Evolutionary conservation across 208 protist species (phyloP).

Genomic region (Paratrypanosoma confusum): DNA sequence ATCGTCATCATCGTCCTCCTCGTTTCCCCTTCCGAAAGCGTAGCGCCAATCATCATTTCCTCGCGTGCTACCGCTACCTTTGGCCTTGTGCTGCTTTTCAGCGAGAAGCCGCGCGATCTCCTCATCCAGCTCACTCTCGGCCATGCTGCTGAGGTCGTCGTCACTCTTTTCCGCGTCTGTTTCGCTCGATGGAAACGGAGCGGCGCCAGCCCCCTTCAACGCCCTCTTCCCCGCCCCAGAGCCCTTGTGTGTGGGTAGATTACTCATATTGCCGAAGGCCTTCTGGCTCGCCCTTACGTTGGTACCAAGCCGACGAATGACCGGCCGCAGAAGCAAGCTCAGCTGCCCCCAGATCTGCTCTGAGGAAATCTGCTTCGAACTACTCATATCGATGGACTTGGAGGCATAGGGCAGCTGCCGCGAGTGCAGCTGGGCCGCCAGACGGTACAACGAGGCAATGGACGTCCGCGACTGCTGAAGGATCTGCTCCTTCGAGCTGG

Average conservation of each 20-base stretch:
- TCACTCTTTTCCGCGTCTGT: slow-evolving; percentile 1
- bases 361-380: slow-evolving; percentile 47
- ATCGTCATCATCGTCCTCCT: slow-evolving; percentile 13
- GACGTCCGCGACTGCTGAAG: slow-evolving; percentile 35
- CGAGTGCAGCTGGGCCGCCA: slow-evolving; percentile 73
- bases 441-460: slow-evolving; percentile 55
- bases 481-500: no score
- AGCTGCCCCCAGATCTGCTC: slow-evolving; percentile 87
- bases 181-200: not conserved
- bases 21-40: slow-evolving; percentile 60
- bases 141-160: slow-evolving; percentile 27
- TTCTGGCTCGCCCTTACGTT: slow-evolving; percentile 40
- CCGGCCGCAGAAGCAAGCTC: slow-evolving; percentile 61
- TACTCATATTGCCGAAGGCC: slow-evolving; percentile 12
- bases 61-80: slow-evolving; percentile 15
- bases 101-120: slow-evolving; percentile 55
- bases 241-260: not conserved
- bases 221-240: not conserved
- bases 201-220: not conserved
- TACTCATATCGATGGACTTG: slow-evolving; percentile 41
- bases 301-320: slow-evolving; percentile 63
- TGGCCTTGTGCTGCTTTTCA: slow-evolving; percentile 11
- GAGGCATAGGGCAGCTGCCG: slow-evolving; percentile 43
- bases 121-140: slow-evolving; percentile 76
- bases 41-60: slow-evolving; percentile 62